Conservation (phyloP, 2,329 filamentous ascomycete species). For the Thielaviopsis populi region DNA sequence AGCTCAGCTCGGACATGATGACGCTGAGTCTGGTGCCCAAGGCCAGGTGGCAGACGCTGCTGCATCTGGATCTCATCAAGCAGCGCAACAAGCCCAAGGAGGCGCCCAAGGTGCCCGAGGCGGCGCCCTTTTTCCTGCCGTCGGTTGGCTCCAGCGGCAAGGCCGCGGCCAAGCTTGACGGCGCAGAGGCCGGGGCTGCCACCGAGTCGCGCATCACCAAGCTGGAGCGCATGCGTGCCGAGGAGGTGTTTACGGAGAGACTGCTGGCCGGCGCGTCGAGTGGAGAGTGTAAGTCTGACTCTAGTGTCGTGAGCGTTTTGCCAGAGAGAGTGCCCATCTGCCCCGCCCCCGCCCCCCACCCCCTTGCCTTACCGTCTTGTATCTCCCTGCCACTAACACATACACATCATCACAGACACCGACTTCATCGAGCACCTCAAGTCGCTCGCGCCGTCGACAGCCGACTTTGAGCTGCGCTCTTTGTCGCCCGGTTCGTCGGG, state of each 20-base stretch:
- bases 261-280: slow-evolving; percentile 38
- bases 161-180: slow-evolving; percentile 22
- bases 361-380: too few species aligned
- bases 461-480: slow-evolving; percentile 82
- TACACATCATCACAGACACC: slow-evolving; percentile 37
- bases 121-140: slow-evolving; percentile 89
- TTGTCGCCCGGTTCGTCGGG: slow-evolving; percentile 34
- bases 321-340: too few species aligned
- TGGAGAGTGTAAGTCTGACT: slow-evolving; percentile 48
- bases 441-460: slow-evolving; percentile 63
- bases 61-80: slow-evolving; percentile 85
- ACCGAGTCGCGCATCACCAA: slow-evolving; percentile 51
- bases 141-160: slow-evolving; percentile 31
- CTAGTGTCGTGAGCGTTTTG: too few species aligned
- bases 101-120: slow-evolving; percentile 79
- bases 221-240: slow-evolving; percentile 42
- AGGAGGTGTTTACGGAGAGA: slow-evolving; percentile 44
- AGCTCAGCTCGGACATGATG: slow-evolving; percentile 68
- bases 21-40: slow-evolving; percentile 82
- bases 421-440: slow-evolving; percentile 67
- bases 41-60: slow-evolving; percentile 82
- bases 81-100: slow-evolving; percentile 90
- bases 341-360: too few species aligned
- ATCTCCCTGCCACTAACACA: slow-evolving; percentile 19
- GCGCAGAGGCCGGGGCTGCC: slow-evolving; percentile 26